A percentile compares a stretch with the other conserved stretches of the same genome.
phyloP scores from a whole-genome alignment of 116 monocot species.

The Papilionanthe hybrid region DNA sequence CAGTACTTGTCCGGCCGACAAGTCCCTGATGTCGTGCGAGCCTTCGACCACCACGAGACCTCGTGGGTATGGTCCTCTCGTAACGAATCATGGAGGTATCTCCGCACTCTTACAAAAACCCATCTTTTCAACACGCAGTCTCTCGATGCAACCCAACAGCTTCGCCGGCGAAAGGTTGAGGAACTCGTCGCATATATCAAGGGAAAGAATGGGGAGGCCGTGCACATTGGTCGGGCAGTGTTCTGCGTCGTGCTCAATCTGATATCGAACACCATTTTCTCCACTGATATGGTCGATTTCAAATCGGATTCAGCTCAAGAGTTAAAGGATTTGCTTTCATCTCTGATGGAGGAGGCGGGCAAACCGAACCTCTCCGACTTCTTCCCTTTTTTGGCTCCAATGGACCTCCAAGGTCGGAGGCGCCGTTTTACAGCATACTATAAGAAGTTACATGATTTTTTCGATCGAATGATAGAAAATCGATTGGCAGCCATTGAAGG shows the following conservation, averaged over 20 bases:
- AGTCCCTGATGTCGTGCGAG: slow-evolving; percentile 17
- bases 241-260: slow-evolving; percentile 31
- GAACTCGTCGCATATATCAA: slow-evolving; percentile 30
- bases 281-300: not conserved
- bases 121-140: slow-evolving; percentile 18
- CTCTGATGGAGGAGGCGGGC: slow-evolving; percentile 14
- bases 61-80: slow-evolving; percentile 17
- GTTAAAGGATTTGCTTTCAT: slow-evolving; percentile 21
- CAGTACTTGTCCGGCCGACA: slow-evolving; percentile 13
- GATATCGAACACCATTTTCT: not conserved
- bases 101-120: slow-evolving; percentile 17
- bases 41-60: slow-evolving; percentile 13
- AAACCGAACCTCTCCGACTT: slow-evolving; percentile 32
- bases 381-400: slow-evolving; percentile 11
- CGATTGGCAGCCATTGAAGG: not conserved
- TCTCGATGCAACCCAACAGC: slow-evolving; percentile 16
- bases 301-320: not conserved
- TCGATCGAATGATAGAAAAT: slow-evolving; percentile 17
- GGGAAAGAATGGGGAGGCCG: not conserved
- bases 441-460: slow-evolving; percentile 12
- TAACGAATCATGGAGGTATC: slow-evolving; percentile 18
- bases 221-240: slow-evolving; percentile 25
- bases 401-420: slow-evolving; percentile 29
- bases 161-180: slow-evolving; percentile 18
- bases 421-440: not conserved